Evolutionary conservation across 257 asterid species (phyloP), one percentile per base, ranked within the genome.

Genomic region (Salvia splendens): DNA sequence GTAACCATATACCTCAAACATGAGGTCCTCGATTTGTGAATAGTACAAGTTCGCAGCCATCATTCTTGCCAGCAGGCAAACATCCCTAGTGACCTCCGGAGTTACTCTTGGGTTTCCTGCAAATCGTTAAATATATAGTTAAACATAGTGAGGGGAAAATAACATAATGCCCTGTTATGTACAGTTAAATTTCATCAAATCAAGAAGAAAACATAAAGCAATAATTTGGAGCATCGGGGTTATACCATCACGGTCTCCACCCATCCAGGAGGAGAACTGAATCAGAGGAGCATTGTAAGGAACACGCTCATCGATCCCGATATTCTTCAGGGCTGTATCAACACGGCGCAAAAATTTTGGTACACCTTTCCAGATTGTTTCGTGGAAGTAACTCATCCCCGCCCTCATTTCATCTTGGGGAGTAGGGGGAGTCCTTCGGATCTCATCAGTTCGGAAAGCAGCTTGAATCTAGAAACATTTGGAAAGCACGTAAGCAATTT

Each of bases 1-100:
- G 53, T 52, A 16, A 76, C 46, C 3, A 69, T 33, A 66, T 77
- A 91, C 98, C 98, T 91, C 98, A 80, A 89, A 91, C 98, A 91
- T 89, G 69, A 91, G 93, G 61, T 91, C 98, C 85, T 91, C 98
- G 5, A 91, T 91, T 75, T 82, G 92, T 60, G 98, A 89, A 71
- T 83, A 91, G 86, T 89, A 88, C 76, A 91, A 78, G 79, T 83
- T 83, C 55, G 88, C 82, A 73, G 88, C 88, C 88, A 83, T 83
- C 88, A 83, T 83, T 70, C 88, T 64, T 52, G 88, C 88, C 73
- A 83, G 71, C 33, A 82, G 77, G 79, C 87, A 82, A 16, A 82
- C 87, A 53, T 82, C 87, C 69, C 87, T 77, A 45, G 87, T 82
- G 61, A 83, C 86, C 77, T 83, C 88, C 35, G 86, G 88, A 47